These are phyloP conservation scores for Boletus pseudo-olivaceus DNA, from an alignment of 768 basidiomycete genomes.

Conservation along the genomic window DNA sequence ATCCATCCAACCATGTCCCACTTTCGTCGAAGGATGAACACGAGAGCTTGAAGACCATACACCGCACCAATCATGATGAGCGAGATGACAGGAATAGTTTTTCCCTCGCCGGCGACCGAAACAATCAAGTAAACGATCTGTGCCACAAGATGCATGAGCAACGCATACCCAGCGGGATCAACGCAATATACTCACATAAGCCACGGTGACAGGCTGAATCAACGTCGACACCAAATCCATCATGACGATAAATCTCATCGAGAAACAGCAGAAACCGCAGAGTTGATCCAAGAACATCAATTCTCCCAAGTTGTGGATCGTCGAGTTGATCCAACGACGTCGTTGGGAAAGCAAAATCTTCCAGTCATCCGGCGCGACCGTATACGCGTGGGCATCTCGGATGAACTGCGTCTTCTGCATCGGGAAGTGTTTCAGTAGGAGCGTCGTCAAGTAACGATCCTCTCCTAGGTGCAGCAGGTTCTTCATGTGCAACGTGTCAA, in stretches of 20 bases:
- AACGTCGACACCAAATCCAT: constrained; percentile 89
- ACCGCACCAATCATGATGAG: constrained; percentile 92
- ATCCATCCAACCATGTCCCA: constrained; percentile 99
- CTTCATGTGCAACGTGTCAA: constrained; percentile 98
- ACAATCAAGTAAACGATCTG: constrained; percentile 89
- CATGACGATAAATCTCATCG: constrained; percentile 98
- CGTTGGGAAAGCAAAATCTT: constrained; percentile 90
- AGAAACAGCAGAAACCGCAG: constrained; percentile 98
- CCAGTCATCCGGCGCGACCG: constrained; percentile 96
- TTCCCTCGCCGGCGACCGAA: constrained; percentile 61
- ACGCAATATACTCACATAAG: constrained; percentile 63
- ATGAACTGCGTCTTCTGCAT: constrained; percentile 93
- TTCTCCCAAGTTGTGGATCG: constrained; percentile 94
- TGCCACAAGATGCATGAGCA: constrained; percentile 6
- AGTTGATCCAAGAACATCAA: constrained; percentile 87
- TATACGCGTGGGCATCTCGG: constrained; percentile 90
- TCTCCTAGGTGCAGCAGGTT: constrained; percentile 96
- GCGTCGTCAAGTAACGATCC: constrained; percentile 96
- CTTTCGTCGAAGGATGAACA: constrained; percentile 88
- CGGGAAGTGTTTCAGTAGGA: constrained; percentile 94
- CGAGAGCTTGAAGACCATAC: constrained; percentile 90
- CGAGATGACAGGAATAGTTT: constrained; percentile 73
- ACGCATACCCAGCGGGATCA: not conserved
- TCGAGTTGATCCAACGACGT: constrained; percentile 99
- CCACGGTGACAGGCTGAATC: constrained; percentile 82